phyloP scores from a whole-genome alignment of 2,329 filamentous ascomycete species.

The Aspergillus sp. region DNA sequence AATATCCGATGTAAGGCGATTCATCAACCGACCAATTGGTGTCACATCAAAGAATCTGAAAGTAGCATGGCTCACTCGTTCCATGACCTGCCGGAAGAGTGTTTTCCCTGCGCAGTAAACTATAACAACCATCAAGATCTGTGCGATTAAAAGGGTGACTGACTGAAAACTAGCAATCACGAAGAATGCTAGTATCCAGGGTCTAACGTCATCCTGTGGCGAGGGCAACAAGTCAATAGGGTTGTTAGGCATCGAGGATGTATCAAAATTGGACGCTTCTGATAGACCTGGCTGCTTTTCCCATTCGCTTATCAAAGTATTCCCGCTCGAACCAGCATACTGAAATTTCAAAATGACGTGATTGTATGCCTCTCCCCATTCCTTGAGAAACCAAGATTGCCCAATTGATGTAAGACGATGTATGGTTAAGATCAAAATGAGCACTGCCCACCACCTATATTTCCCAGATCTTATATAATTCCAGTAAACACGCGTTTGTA shows the following conservation, averaged over 20 bases:
- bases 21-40: slow-evolving; percentile 85
- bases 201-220: slow-evolving; percentile 61
- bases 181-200: slow-evolving; percentile 71
- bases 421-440: slow-evolving; percentile 58
- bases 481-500: slow-evolving; percentile 74
- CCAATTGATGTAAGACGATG: slow-evolving; percentile 63
- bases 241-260: slow-evolving; percentile 16
- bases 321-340: slow-evolving; percentile 7
- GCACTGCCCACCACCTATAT: slow-evolving; percentile 64
- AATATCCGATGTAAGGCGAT: slow-evolving; percentile 85
- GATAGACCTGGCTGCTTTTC: slow-evolving; percentile 3
- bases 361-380: slow-evolving; percentile 75
- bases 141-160: slow-evolving; percentile 55
- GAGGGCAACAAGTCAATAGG: slow-evolving; percentile 53
- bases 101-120: slow-evolving; percentile 71
- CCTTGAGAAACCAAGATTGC: slow-evolving; percentile 77
- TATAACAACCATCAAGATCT: slow-evolving; percentile 68
- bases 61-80: slow-evolving; percentile 69
- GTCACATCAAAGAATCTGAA: slow-evolving; percentile 92
- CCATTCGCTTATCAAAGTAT: slow-evolving; percentile 2
- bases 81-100: slow-evolving; percentile 70
- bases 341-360: slow-evolving; percentile 17
- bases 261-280: slow-evolving; percentile 6
- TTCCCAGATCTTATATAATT: slow-evolving; percentile 79
- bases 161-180: slow-evolving; percentile 60